Evolutionary conservation across 2,329 filamentous ascomycete species (phyloP).

Genomic region (Fusarium circinatum): DNA sequence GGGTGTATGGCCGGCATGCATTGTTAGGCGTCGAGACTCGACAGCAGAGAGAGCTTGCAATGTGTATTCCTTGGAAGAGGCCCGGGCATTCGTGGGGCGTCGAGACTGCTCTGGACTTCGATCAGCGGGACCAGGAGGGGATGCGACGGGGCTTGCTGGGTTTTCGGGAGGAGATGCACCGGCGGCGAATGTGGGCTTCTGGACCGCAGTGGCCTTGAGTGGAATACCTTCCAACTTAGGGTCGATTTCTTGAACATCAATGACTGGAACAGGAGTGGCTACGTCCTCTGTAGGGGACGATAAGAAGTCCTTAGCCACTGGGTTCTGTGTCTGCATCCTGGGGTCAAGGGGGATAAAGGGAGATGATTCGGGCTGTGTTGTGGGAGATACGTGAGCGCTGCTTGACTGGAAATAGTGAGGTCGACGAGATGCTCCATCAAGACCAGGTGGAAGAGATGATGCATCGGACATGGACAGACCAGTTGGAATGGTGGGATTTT

Average conservation of each 20-base stretch:
- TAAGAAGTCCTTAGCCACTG: conserved; percentile 51
- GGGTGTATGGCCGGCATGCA: conserved; percentile 72
- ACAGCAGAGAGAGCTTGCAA: conserved; percentile 59
- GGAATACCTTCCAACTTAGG: conserved; percentile 69
- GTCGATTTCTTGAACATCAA: conserved; percentile 68
- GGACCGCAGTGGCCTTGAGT: conserved; percentile 64
- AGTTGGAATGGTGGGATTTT: conserved; percentile 24
- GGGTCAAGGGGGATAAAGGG: conserved; percentile 56
- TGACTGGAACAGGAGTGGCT: conserved; percentile 55
- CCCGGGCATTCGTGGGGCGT: conserved; percentile 21
- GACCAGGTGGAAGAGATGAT: conserved; percentile 47
- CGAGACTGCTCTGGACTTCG: conserved; percentile 24
- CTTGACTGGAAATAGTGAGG: conserved; percentile 47
- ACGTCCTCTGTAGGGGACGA: conserved; percentile 46
- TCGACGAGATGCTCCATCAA: conserved; percentile 49
- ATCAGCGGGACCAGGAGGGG: conserved; percentile 39
- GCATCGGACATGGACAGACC: conserved; percentile 36
- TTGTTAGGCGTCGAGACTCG: conserved; percentile 63
- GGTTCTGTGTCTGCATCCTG: conserved; percentile 55
- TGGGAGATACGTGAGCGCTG: conserved; percentile 50
- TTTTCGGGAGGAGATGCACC: conserved; percentile 37
- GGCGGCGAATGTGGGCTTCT: conserved; percentile 63
- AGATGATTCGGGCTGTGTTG: conserved; percentile 49
- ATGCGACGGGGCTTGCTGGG: conserved; percentile 46
- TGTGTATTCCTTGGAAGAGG: conserved; percentile 55